Evolutionary conservation across 2,329 filamentous ascomycete species (phyloP).

Genomic region (Diplodia scrobiculata): DNA sequence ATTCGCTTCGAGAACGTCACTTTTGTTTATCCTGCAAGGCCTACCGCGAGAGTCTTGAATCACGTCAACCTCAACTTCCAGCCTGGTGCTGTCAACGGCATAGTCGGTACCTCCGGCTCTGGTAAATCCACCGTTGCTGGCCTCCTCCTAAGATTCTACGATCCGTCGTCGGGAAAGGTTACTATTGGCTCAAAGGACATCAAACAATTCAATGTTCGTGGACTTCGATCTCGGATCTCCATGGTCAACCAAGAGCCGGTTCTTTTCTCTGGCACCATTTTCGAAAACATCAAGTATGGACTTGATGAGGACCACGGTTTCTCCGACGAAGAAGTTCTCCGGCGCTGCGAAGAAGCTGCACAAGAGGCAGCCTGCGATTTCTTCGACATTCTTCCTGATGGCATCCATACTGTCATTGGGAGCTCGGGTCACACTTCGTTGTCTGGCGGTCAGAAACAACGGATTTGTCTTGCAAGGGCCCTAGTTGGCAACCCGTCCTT

Average conservation of each 20-base stretch:
- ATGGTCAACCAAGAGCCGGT: conserved; percentile 42
- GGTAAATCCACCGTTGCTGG: conserved; percentile 51
- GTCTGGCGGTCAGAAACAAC: conserved; percentile 46
- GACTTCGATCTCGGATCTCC: conserved; percentile 39
- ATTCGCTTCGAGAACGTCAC: conserved; percentile 50
- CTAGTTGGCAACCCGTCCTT: conserved; percentile 41
- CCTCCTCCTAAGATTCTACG: conserved; percentile 48
- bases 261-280: conserved; percentile 42
- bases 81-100: conserved; percentile 48
- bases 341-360: conserved; percentile 61
- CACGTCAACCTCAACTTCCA: conserved; percentile 43
- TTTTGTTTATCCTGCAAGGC: conserved; percentile 51
- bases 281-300: conserved; percentile 44
- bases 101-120: conserved; percentile 51
- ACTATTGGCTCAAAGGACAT: conserved; percentile 42
- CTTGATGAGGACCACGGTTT: conserved; percentile 50
- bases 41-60: conserved; percentile 46
- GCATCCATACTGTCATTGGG: conserved; percentile 41
- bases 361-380: conserved; percentile 65
- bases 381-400: conserved; percentile 41
- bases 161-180: conserved; percentile 39
- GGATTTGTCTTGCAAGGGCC: conserved; percentile 44
- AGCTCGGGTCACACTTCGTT: conserved; percentile 50
- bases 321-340: conserved; percentile 55
- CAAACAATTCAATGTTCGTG: conserved; percentile 38